Base-by-base conservation (phyloP, 2,329 filamentous ascomycete species). In the Colletotrichum sp. region DNA sequence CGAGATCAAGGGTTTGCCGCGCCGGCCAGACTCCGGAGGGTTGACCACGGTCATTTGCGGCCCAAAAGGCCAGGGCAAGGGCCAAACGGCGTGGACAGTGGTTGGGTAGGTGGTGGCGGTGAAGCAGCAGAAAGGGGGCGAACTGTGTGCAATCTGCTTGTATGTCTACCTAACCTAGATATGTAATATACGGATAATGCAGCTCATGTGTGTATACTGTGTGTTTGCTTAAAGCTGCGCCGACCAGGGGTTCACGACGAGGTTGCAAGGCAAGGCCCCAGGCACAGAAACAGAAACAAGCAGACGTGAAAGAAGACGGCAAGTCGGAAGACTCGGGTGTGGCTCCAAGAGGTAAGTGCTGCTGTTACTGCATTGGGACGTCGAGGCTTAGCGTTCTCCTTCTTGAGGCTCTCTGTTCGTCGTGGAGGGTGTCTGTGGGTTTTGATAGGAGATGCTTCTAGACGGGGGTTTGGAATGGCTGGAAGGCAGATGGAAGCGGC, bases 351-450 rank as follows among this genome's bases (percentile, higher is more conserved):
- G 58, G 38, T 18, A 30, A 30, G 16, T 30, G 69, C 32, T 58
- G 73, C 56, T 58, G 43, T 10, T 30, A 52, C 48, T 58, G 73
- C 63, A 63, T 73, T 52, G 34, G 55, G 32, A 48, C n/a, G 69
- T 58, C 62, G 71, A 16, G 43, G 43, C 55, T 59, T 67, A 59
- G 63, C 63, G 63, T 30, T 32, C 32, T 52, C 24, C 73, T 64
- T 26, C 56, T 73, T 68, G 69, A 72, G 63, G 73, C 73, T 75
- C 58, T 58, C 73, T 38, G 18, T 63, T 72, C 61, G 56, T 21
- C 32, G 63, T 34, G 30, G 69, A 70, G 67, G 62, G 58, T 73
- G 55, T 32, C 34, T 18, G 16, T 18, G 6, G 30, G 62, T 30
- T 58, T 24, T 64, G 59, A 70, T 70, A 62, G 67, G 67, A 62